A percentile compares a stretch with the other conserved stretches of the same genome.
These are phyloP conservation scores for Lodderomyces beijingensis DNA, from an alignment of 1,139 yeast genomes.

Conservation along the genomic window DNA sequence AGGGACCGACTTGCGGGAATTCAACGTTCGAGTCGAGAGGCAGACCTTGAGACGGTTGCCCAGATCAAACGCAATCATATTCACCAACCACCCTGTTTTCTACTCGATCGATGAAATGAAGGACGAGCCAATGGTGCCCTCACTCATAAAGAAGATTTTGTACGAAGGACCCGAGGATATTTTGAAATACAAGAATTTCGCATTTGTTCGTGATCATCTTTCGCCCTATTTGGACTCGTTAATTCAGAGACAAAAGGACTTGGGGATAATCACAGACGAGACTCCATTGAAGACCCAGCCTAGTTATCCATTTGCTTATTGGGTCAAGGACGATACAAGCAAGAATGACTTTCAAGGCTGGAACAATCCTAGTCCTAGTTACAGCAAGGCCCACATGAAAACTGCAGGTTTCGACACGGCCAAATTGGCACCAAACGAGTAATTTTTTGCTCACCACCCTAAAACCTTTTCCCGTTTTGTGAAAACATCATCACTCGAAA, in stretches of 20 bases:
- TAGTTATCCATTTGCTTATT: slow-evolving; percentile 58
- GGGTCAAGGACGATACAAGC: slow-evolving; percentile 41
- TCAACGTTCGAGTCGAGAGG: slow-evolving; percentile 57
- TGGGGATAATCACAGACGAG: slow-evolving; percentile 52
- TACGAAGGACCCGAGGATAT: slow-evolving; percentile 66
- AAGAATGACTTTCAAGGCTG: slow-evolving; percentile 42
- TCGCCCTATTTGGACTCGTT: slow-evolving; percentile 53
- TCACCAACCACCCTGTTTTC: slow-evolving; percentile 66
- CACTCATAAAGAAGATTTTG: slow-evolving; percentile 55
- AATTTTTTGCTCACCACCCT: too few species aligned
- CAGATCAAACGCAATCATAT: slow-evolving; percentile 43
- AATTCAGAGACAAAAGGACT: slow-evolving; percentile 52
- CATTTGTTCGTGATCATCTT: slow-evolving; percentile 54
- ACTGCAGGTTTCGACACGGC: slow-evolving; percentile 21
- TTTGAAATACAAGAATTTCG: slow-evolving; percentile 59
- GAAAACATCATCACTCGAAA: too few species aligned
- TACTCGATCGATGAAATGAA: slow-evolving; percentile 73
- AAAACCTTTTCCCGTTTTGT: too few species aligned
- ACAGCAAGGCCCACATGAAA: slow-evolving; percentile 19
- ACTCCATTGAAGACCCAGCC: slow-evolving; percentile 58
- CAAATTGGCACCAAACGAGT: slow-evolving; percentile 16
- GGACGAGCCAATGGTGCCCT: slow-evolving; percentile 72
- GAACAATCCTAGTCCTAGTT: slow-evolving; percentile 36
- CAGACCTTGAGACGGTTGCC: slow-evolving; percentile 51
- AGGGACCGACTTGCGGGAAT: slow-evolving; percentile 39